A percentile compares a stretch with the other conserved stretches of the same genome.
Conservation (phyloP, 169 alveolate species). For the Plasmodium coatneyi region DNA sequence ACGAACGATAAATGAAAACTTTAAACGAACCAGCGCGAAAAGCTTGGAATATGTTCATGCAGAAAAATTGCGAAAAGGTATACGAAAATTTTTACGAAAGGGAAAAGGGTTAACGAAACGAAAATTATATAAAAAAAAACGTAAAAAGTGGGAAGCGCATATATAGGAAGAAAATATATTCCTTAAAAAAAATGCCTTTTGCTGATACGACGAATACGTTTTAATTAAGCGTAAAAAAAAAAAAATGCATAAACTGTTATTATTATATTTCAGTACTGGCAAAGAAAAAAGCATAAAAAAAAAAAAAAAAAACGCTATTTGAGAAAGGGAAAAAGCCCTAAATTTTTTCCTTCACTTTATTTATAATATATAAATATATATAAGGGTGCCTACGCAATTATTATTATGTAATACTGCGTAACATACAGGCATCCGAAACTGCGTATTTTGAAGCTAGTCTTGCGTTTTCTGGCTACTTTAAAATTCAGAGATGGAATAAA, state of each 20-base stretch:
- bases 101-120: background rate
- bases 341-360: background rate
- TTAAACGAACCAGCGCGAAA: background rate
- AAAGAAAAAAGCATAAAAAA: too few species aligned
- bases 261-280: background rate
- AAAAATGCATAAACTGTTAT: background rate
- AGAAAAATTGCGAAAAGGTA: background rate
- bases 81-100: background rate
- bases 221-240: background rate
- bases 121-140: background rate
- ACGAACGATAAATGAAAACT: background rate
- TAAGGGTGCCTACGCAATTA: background rate
- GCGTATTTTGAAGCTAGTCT: background rate
- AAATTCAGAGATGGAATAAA: background rate
- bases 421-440: background rate
- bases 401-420: background rate
- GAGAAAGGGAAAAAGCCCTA: background rate
- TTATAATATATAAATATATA: too few species aligned
- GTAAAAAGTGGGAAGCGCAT: background rate
- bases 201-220: background rate
- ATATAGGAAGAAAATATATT: background rate
- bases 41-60: background rate
- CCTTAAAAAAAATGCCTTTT: background rate
- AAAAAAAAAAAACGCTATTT: background rate
- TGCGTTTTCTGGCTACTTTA: background rate